These are phyloP conservation scores for Colletotrichum phormii DNA, from an alignment of 2,329 filamentous ascomycete species.

Conservation along the genomic window DNA sequence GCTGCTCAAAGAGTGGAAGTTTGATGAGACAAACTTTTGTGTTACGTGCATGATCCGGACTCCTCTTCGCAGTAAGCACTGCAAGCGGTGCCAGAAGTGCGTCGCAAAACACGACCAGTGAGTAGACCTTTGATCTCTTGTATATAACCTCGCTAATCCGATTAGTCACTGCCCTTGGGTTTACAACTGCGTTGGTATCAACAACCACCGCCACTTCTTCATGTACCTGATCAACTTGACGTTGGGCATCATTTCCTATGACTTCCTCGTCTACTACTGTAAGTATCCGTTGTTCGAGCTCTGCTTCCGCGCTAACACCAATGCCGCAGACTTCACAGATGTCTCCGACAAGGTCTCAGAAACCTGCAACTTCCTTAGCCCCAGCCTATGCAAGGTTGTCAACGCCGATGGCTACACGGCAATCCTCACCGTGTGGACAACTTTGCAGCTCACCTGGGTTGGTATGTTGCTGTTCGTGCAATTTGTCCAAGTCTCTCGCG, in stretches of 20 bases:
- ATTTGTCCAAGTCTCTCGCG: conserved; percentile 89
- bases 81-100: conserved; percentile 88
- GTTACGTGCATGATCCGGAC: conserved; percentile 94
- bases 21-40: conserved; percentile 95
- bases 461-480: conserved; percentile 97
- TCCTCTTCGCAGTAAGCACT: conserved; percentile 95
- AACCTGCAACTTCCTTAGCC: conserved; percentile 81
- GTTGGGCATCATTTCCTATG: conserved; percentile 77
- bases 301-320: conserved; percentile 41
- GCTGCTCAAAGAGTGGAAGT: conserved; percentile 85
- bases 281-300: conserved; percentile 46
- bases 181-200: conserved; percentile 93
- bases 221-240: conserved; percentile 86
- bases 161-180: conserved; percentile 95
- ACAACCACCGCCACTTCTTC: conserved; percentile 97
- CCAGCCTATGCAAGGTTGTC: conserved; percentile 78
- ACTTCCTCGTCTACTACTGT: conserved; percentile 81
- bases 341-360: conserved; percentile 65
- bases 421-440: conserved; percentile 81
- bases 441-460: conserved; percentile 92
- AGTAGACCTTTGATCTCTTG: conserved; percentile 51
- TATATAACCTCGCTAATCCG: neutral
- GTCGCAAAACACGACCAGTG: conserved; percentile 97
- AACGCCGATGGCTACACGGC: conserved; percentile 88
- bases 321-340: conserved; percentile 70